Evolutionary conservation across 148 eudicot genomes (phyloP).

Genomic region (Oxyria digyna): DNA sequence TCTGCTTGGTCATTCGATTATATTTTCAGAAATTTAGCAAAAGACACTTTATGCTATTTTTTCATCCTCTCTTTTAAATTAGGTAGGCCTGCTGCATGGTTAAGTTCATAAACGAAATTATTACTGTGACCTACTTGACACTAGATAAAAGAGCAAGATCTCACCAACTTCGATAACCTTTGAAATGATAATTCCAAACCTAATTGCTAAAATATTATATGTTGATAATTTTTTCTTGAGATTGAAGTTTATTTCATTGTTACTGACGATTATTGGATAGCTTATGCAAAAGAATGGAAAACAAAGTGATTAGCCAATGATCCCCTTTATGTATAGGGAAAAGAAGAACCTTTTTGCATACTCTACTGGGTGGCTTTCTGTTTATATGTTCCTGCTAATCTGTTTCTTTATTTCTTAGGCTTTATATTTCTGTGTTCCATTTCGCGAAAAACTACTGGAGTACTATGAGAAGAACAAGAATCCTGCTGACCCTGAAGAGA

Average conservation of each 20-base stretch:
- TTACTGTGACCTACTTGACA: not conserved
- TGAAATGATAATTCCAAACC: not conserved
- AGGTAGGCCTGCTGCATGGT: not conserved
- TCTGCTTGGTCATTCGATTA: not conserved
- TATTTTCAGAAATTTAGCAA: not conserved
- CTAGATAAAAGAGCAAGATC: not conserved
- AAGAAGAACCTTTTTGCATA: not conserved
- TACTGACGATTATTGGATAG: not conserved
- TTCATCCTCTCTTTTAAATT: not conserved
- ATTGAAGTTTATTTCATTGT: not conserved
- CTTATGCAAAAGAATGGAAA: not conserved
- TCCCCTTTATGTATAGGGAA: not conserved
- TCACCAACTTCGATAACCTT: not conserved
- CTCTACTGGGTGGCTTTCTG: not conserved
- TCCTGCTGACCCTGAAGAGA: slow-evolving; percentile 71
- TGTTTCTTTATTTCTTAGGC: slow-evolving; percentile 35
- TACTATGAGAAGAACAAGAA: slow-evolving; percentile 70
- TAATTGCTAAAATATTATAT: not conserved
- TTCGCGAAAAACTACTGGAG: slow-evolving; percentile 77
- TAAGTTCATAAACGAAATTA: not conserved
- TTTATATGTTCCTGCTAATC: not conserved
- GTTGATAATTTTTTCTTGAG: not conserved
- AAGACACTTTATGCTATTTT: not conserved
- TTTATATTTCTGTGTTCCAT: slow-evolving; percentile 88
- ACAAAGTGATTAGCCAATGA: not conserved